A percentile compares a stretch with the other conserved stretches of the same genome.
These are phyloP conservation scores for Boletus sp. DNA, from an alignment of 1,284 basidiomycete species.

Conservation along the genomic window DNA sequence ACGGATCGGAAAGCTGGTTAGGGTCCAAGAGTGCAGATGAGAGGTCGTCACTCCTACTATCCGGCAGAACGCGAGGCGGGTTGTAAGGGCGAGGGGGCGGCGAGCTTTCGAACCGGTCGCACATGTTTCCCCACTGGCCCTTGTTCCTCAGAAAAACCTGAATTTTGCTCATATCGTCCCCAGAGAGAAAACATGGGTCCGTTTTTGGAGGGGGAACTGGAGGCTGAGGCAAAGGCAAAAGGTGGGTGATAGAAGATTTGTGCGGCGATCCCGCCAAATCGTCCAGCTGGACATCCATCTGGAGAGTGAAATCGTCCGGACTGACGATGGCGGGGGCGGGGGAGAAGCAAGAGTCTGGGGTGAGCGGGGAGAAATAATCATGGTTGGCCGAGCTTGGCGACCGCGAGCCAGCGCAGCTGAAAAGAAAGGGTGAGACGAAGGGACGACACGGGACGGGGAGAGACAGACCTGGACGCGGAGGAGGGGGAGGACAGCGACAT, in stretches of 20 bases:
- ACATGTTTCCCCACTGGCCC: constrained; percentile 8
- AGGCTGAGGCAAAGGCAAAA: background rate
- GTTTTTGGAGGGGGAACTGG: background rate
- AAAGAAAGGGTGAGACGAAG: background rate
- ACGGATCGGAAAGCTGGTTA: constrained; percentile 4
- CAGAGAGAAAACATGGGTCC: constrained; percentile 11
- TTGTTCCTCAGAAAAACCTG: constrained; percentile 16
- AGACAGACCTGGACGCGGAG: constrained; percentile 27
- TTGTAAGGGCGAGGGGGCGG: constrained; percentile 2
- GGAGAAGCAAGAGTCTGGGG: constrained; percentile 18
- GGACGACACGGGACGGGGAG: too few species aligned
- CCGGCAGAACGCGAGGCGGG: background rate
- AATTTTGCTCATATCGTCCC: constrained; percentile 15
- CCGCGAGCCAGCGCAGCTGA: constrained; percentile 18
- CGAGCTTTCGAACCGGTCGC: constrained; percentile 10
- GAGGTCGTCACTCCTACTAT: constrained; percentile 5
- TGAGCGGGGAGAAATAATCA: constrained; percentile 16
- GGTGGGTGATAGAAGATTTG: background rate
- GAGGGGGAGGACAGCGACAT: constrained; percentile 22
- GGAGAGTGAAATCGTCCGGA: constrained; percentile 20
- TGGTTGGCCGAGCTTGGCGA: constrained; percentile 16
- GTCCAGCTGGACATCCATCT: constrained; percentile 16
- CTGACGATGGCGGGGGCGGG: constrained; percentile 10
- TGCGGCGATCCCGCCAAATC: background rate
- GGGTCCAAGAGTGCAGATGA: constrained; percentile 3